Percentiles rank a stretch among this genome's conserved stretches.
Conservation (phyloP, 495 filamentous ascomycete genomes). For the Astrothelium subdiscretum region DNA sequence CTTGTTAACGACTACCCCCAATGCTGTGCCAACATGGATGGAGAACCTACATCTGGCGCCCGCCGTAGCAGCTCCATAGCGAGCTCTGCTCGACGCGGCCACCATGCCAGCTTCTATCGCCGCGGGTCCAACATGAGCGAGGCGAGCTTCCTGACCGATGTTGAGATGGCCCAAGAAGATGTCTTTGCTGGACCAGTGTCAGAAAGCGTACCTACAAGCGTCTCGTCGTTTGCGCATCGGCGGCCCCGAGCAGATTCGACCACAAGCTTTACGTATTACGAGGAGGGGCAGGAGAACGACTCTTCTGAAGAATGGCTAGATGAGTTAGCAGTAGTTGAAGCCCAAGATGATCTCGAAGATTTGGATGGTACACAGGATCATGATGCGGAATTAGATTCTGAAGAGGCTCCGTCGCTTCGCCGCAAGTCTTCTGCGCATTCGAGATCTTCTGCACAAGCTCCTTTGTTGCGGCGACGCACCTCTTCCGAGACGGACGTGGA, state of each 20-base stretch:
- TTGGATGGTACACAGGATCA: slow-evolving; percentile 24
- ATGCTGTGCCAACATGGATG: not conserved
- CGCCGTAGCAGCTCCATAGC: not conserved
- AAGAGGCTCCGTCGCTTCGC: slow-evolving; percentile 23
- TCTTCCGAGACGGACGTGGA: slow-evolving; percentile 47
- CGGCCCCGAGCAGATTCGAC: slow-evolving; percentile 63
- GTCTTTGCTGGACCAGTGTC: slow-evolving; percentile 90
- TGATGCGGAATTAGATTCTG: slow-evolving; percentile 25
- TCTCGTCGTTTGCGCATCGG: slow-evolving; percentile 77
- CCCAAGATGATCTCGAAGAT: slow-evolving; percentile 44
- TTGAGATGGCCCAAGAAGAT: slow-evolving; percentile 98
- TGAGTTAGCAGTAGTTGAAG: slow-evolving; percentile 41
- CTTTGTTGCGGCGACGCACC: slow-evolving; percentile 54
- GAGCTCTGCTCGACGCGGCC: not conserved
- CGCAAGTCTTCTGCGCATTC: slow-evolving; percentile 45
- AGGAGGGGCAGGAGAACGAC: slow-evolving; percentile 31
- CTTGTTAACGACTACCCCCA: not conserved
- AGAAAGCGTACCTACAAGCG: slow-evolving; percentile 85
- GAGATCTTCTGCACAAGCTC: slow-evolving; percentile 54
- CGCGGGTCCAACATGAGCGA: slow-evolving; percentile 69
- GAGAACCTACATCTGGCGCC: not conserved
- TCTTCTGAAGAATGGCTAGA: slow-evolving; percentile 38
- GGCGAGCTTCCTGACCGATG: slow-evolving; percentile 76
- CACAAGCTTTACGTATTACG: slow-evolving; percentile 83
- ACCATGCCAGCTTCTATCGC: slow-evolving; percentile 26